Evolutionary conservation across 2,329 filamentous ascomycete species (phyloP), one percentile per base, ranked within the genome.

Genomic region (Nannizziopsis arthrosporioides): DNA sequence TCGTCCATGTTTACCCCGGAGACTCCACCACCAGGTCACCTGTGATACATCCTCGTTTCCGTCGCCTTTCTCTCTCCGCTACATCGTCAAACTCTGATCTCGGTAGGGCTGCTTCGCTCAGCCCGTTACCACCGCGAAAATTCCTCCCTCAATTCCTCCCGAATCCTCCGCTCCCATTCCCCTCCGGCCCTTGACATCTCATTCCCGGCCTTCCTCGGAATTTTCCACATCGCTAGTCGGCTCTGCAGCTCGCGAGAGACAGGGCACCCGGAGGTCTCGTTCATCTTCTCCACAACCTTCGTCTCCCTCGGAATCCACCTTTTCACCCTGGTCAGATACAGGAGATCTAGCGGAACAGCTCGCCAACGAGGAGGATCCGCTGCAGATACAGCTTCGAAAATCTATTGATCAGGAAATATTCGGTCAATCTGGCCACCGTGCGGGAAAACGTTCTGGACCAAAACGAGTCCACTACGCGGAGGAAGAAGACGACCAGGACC

Each of bases 311-410:
- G 73, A 74, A 64, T 84, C 80, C 52, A 79, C 83, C 60, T 85
- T 85, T 66, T 86, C 82, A 51, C 80, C 85, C 59, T 95, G 87
- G 88, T 89, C 85, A 63, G 88, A 95, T 67, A 94, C 90, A 39
- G 90, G 88, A 62, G 92, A 96, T 68, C 79, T 96, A 60, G 87
- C 86, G 61, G 90, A 95, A 71, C 90, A 93, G 74, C 75, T 89
- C 58, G 84, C 79, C 60, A 82, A 85, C 72, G 80, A 81, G 61
- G 80, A 90, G 68, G 86, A 94, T 65, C 85, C 87, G 51, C 75
- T 94, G 57, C 81, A 78, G 57, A 77, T 80, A 57, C 81, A 78
- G 59, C 73, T 90, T 51, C 74, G 75, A 61, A 73, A 79, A 57
- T 80, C 80, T 57, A 68, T 83, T 50, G 79, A 85, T 64, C 77